These are phyloP conservation scores for Erythrophleum ivorense DNA, from an alignment of 331 rosid species.

Conservation along the genomic window DNA sequence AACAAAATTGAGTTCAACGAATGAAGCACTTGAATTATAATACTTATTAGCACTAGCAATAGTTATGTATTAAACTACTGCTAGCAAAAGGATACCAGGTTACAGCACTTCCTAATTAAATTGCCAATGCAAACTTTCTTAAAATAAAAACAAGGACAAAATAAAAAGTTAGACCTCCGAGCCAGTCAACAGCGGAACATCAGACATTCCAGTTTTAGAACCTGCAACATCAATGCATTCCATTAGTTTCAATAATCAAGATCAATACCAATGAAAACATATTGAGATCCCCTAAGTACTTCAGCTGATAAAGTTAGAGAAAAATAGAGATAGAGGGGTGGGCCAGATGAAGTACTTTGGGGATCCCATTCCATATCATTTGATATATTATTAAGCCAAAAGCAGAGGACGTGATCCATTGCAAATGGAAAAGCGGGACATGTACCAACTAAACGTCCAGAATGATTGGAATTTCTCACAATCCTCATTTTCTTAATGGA, in stretches of 20 bases:
- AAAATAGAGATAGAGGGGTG: background rate
- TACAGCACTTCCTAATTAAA: conserved; percentile 4
- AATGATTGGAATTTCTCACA: conserved; percentile 41
- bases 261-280: background rate
- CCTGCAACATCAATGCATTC: conserved; percentile 48
- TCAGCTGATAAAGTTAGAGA: no score
- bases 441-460: conserved; percentile 45
- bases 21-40: background rate
- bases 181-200: conserved; percentile 63
- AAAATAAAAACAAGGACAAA: background rate
- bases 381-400: background rate
- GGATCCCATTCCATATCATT: background rate
- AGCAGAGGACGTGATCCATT: background rate
- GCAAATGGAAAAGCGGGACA: conserved; percentile 11
- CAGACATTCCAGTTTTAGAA: conserved; percentile 44
- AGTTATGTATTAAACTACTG: background rate
- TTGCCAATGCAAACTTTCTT: background rate
- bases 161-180: conserved; percentile 55
- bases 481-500: conserved; percentile 17
- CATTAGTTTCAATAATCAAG: background rate
- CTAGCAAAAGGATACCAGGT: background rate
- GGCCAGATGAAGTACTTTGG: background rate
- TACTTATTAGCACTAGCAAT: background rate
- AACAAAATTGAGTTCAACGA: background rate
- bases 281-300: background rate